Evolutionary conservation across 306 rosid species (phyloP).

Genomic region (Comarum palustre): DNA sequence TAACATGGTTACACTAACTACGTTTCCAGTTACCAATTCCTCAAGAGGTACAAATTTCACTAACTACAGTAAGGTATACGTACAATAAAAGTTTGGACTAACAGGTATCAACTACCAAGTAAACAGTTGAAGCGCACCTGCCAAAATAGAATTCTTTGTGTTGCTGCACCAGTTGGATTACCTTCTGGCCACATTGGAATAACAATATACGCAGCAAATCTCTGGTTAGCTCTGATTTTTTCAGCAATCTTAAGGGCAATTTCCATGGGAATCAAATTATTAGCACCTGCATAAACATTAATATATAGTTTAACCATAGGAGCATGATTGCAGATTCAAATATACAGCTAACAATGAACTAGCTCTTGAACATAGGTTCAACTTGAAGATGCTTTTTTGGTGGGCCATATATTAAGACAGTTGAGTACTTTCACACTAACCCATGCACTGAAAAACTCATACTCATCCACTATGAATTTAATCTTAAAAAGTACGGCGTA

Average conservation of each 20-base stretch:
- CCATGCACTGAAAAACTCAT: not conserved
- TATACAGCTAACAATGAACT: not conserved
- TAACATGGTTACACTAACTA: not conserved
- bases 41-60: not conserved
- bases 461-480: not conserved
- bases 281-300: constrained; percentile 63
- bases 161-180: constrained; percentile 81
- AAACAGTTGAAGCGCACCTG: constrained; percentile 58
- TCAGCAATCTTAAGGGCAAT: constrained; percentile 89
- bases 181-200: constrained; percentile 99
- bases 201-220: constrained; percentile 86
- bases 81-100: not conserved
- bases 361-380: too few species aligned
- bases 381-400: not conserved
- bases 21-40: not conserved
- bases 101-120: constrained; percentile 6
- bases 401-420: not conserved
- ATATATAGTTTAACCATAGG: constrained; percentile 10
- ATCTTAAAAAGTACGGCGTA: not conserved
- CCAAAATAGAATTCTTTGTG: constrained; percentile 96
- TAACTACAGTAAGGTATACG: not conserved
- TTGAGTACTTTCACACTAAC: not conserved
- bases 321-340: constrained; percentile 20
- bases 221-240: constrained; percentile 83
- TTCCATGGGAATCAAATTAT: constrained; percentile 97